Evolutionary conservation across 495 filamentous ascomycete genomes (phyloP).

Genomic region (Xylaria curta): DNA sequence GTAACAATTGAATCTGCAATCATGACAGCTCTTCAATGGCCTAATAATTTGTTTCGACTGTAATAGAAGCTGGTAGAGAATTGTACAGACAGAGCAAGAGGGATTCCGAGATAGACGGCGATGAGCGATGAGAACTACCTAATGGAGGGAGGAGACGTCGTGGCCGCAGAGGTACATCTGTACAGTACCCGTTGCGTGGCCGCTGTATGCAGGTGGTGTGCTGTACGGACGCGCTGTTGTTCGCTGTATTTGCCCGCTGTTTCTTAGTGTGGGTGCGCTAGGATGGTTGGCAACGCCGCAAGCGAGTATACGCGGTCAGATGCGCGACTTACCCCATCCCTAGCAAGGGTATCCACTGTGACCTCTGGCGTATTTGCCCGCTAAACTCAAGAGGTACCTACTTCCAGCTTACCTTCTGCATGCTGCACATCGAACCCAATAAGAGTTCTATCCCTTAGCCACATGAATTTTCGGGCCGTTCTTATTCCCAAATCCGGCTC

Average conservation of each 20-base stretch:
- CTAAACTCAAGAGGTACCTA: background rate
- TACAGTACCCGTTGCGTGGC: background rate
- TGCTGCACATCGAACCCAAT: background rate
- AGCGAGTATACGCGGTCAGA: slow-evolving; percentile 21
- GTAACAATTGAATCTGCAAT: background rate
- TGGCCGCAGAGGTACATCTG: background rate
- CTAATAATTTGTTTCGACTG: background rate
- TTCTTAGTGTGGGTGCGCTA: slow-evolving; percentile 15
- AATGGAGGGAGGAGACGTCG: slow-evolving; percentile 5
- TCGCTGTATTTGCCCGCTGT: background rate
- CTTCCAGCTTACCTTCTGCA: background rate
- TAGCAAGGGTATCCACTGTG: background rate
- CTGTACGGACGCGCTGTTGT: background rate
- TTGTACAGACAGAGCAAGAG: background rate
- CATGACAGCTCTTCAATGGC: slow-evolving; percentile 5
- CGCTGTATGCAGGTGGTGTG: background rate
- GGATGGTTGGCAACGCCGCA: slow-evolving; percentile 1
- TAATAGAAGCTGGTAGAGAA: background rate
- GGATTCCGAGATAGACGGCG: background rate
- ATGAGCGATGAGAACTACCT: background rate
- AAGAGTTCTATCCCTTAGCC: background rate
- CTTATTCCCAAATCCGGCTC: background rate
- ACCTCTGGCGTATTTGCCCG: background rate
- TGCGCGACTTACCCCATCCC: slow-evolving; percentile 20
- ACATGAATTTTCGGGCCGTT: background rate